These are phyloP conservation scores for Amanita rubescens DNA, from an alignment of 768 basidiomycete species.

Conservation along the genomic window DNA sequence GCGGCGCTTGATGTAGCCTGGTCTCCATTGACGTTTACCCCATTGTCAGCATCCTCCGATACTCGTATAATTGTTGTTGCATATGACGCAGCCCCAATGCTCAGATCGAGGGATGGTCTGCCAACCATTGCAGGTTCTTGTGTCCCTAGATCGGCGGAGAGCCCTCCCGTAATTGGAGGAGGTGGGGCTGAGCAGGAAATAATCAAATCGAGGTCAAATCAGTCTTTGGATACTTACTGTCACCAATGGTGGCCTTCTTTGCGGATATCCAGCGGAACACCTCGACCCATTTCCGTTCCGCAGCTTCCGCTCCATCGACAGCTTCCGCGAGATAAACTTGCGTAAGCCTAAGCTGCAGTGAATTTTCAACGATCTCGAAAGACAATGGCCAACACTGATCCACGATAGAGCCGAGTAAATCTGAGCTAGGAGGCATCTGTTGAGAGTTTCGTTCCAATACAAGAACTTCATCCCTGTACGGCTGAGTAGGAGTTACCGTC, in stretches of 20 bases:
- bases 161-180: background rate
- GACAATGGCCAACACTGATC: conserved; percentile 33
- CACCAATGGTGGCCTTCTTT: conserved; percentile 26
- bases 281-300: conserved; percentile 74
- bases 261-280: conserved; percentile 84
- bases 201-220: conserved; percentile 5
- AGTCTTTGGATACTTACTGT: conserved; percentile 10
- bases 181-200: background rate
- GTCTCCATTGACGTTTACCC: too few species aligned
- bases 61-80: background rate
- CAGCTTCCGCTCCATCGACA: conserved; percentile 79
- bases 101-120: background rate
- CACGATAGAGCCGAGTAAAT: conserved; percentile 17
- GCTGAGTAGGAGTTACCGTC: background rate
- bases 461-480: conserved; percentile 2
- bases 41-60: background rate
- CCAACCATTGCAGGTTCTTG: background rate
- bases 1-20: background rate
- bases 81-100: background rate
- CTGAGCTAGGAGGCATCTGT: conserved; percentile 31
- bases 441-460: conserved; percentile 24
- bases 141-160: background rate
- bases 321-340: conserved; percentile 76
- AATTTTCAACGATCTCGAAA: conserved; percentile 63
- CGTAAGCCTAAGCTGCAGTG: conserved; percentile 82